These are phyloP conservation scores for Pyrus bretschneideri DNA, from an alignment of 306 rosid species.

Conservation along the genomic window DNA sequence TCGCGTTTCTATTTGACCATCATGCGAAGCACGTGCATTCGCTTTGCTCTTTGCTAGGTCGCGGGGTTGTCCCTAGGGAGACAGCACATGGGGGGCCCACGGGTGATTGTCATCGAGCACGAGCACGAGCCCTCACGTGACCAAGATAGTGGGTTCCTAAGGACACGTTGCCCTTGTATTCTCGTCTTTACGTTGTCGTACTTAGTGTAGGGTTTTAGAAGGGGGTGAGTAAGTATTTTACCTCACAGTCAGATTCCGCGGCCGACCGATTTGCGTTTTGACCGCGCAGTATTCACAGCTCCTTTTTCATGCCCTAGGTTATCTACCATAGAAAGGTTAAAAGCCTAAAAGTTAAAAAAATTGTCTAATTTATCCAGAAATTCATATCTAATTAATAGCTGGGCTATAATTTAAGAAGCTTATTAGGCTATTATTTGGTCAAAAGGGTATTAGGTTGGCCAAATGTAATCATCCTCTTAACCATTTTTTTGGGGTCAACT, in stretches of 20 bases:
- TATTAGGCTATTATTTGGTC: too few species aligned
- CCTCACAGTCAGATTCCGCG: not conserved
- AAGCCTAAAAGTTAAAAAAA: too few species aligned
- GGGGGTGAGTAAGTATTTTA: not conserved
- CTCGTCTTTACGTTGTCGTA: not conserved
- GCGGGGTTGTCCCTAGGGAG: not conserved
- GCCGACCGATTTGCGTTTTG: not conserved
- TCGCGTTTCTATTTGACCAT: not conserved
- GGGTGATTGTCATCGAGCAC: not conserved
- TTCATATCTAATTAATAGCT: too few species aligned
- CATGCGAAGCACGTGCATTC: slow-evolving; percentile 25
- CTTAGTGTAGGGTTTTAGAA: too few species aligned
- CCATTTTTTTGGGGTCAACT: too few species aligned
- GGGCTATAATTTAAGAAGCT: too few species aligned
- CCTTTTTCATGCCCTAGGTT: not conserved
- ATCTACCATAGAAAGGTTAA: too few species aligned
- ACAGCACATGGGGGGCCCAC: slow-evolving; percentile 57
- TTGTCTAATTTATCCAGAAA: too few species aligned
- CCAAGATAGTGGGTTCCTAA: slow-evolving; percentile 5
- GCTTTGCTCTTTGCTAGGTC: not conserved
- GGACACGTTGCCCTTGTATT: slow-evolving; percentile 28
- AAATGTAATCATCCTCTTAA: too few species aligned
- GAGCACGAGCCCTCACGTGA: slow-evolving; percentile 64
- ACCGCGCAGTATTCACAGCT: not conserved
- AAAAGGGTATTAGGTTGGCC: too few species aligned